These are phyloP conservation scores for Exophiala dermatitidis DNA, from an alignment of 2,329 filamentous ascomycete species.

Conservation along the genomic window DNA sequence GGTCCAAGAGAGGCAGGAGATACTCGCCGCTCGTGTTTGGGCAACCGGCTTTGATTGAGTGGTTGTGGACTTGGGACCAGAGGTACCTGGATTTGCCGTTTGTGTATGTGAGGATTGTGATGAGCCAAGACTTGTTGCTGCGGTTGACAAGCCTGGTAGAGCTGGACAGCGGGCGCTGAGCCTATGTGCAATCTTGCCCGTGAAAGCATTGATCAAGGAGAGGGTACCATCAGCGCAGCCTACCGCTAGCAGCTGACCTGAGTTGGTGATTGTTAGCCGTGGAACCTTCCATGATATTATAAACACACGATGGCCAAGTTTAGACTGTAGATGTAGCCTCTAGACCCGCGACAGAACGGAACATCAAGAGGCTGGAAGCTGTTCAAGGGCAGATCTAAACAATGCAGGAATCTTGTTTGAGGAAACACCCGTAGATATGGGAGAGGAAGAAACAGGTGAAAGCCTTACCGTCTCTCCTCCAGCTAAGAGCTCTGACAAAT, in stretches of 20 bases:
- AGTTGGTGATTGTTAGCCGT: not conserved
- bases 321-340: too few relatives aligned
- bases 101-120: not conserved
- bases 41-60: too few relatives aligned
- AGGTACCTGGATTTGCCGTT: not conserved
- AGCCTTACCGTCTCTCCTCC: constrained; percentile 59
- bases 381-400: not conserved
- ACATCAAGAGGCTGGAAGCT: too few relatives aligned
- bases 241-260: constrained; percentile 69
- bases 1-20: constrained; percentile 42
- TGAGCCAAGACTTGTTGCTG: not conserved
- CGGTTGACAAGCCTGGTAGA: not conserved
- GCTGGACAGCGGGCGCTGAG: constrained; percentile 11
- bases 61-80: not conserved
- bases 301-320: too few relatives aligned
- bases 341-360: too few relatives aligned
- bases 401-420: too few relatives aligned
- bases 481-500: constrained; percentile 39
- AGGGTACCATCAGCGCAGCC: constrained; percentile 77
- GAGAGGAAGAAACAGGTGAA: not conserved
- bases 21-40: not conserved
- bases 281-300: not conserved
- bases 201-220: constrained; percentile 70
- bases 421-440: not conserved
- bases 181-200: constrained; percentile 68